Percentiles rank a stretch among this genome's conserved stretches.
Conservation (phyloP, 2,329 filamentous ascomycete species). For the Claviceps sp. region DNA sequence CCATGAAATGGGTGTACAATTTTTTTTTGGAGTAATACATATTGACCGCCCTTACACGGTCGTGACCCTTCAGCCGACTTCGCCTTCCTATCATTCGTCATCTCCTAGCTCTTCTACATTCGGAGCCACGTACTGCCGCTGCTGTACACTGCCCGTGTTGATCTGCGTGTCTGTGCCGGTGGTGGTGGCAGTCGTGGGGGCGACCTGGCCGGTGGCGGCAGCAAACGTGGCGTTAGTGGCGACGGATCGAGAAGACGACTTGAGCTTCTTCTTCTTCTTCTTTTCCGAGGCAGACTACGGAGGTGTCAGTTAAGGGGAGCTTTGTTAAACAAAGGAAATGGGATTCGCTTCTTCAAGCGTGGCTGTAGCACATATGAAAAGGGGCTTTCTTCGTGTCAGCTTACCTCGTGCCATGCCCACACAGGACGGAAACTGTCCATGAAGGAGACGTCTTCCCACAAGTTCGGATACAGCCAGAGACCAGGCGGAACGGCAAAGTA, state of each 20-base stretch:
- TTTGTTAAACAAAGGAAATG: too few species aligned
- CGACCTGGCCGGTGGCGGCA: constrained; percentile 37
- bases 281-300: constrained; percentile 10
- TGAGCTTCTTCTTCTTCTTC: constrained; percentile 45
- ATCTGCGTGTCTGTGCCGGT: constrained; percentile 44
- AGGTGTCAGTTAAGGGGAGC: not conserved
- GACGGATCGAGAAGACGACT: constrained; percentile 21
- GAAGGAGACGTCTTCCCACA: constrained; percentile 98
- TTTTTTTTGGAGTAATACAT: too few species aligned
- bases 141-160: constrained; percentile 27
- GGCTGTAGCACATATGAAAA: too few species aligned
- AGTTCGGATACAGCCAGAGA: constrained; percentile 94
- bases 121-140: constrained; percentile 35
- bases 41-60: too few species aligned
- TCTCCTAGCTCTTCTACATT: constrained; percentile 39
- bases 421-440: constrained; percentile 92
- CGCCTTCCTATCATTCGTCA: constrained; percentile 25
- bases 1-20: too few species aligned
- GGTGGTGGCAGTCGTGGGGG: constrained; percentile 39
- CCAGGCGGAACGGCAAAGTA: constrained; percentile 76
- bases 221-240: constrained; percentile 31
- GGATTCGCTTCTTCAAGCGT: too few species aligned
- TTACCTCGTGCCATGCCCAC: constrained; percentile 96
- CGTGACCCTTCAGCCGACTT: not conserved
- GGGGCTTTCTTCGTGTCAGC: constrained; percentile 14